Base-by-base conservation (phyloP, 345 rosid genomes). In the Salix koriyanagi region DNA sequence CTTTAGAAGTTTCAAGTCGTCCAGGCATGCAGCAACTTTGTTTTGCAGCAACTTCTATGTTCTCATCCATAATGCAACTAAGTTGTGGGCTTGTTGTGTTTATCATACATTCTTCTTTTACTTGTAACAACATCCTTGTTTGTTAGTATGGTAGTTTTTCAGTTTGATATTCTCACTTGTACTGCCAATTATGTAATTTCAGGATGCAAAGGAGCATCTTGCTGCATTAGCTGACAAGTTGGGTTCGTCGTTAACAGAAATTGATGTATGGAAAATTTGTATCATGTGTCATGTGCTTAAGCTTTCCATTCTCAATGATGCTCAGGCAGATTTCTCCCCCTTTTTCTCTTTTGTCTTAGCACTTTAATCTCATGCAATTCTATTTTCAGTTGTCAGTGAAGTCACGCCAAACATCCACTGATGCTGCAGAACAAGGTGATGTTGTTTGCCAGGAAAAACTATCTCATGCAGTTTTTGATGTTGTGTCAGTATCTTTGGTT, bases 141-240 rank as follows among this genome's bases (percentile, higher is more conserved):
- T 66, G 46, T 56, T 52, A 16, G 13, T 66, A 12, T 52, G 34
- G 52, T 48, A 52, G 14, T 10, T 36, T 67, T 52, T 26, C 79
- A 13, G 50, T 76, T 76, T 21, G 9, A 25, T 12, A 41, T 32
- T 67, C 65, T 28, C 13, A 67, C 25, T 46, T 36, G 3, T 60
- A 13, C 16, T 71, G n/a, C 5, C 50, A 64, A 68, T 7, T 61
- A 67, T 56, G 19, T 39, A 61, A 46, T 77, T 85, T 64, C 91
- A 96, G 99, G 99, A 96, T 80, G 98, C 97, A 67, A 96, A 93
- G 86, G 97, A 92, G 88, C 97, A 93, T 86, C 95, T 96, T 74
- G 90, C 90, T 66, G 98, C 99, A 7, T 76, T 96, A 83, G 99
- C 94, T 60, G 95, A 93, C 90, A 87, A 92, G 88, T 89, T 96